Evolutionary conservation across 805 yeast species (phyloP).

Genomic region (Brettanomyces bruxellensis): DNA sequence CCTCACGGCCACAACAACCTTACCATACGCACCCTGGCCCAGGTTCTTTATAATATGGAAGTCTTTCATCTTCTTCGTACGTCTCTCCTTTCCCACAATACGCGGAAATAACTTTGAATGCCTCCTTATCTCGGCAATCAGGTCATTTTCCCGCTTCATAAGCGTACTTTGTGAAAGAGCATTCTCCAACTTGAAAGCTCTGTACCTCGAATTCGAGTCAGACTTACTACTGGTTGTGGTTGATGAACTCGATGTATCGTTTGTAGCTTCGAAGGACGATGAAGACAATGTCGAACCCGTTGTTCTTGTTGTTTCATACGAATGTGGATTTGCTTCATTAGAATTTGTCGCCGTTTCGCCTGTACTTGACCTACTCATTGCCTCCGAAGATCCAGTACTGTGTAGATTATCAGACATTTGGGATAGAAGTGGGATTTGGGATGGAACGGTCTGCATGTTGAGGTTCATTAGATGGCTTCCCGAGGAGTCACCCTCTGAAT

Average conservation of each 20-base stretch:
- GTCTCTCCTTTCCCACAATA: constrained; percentile 55
- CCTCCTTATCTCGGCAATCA: constrained; percentile 27
- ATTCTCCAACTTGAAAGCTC: constrained; percentile 11
- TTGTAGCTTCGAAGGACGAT: neutral
- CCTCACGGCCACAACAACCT: constrained; percentile 73
- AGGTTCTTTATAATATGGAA: constrained; percentile 63
- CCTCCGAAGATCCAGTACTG: constrained; percentile 14
- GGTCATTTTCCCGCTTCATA: constrained; percentile 35
- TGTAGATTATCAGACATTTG: constrained; percentile 27
- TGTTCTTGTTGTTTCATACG: neutral
- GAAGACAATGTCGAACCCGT: neutral
- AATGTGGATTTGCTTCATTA: neutral
- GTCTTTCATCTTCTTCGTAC: constrained; percentile 64
- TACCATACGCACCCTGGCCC: constrained; percentile 98
- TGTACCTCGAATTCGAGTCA: constrained; percentile 2
- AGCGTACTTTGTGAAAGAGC: constrained; percentile 33
- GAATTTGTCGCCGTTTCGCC: neutral
- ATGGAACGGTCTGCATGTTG: constrained; percentile 28
- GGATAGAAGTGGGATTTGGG: constrained; percentile 43
- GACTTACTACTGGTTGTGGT: neutral
- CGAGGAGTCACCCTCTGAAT: neutral
- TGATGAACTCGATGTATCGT: neutral
- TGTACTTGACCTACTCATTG: constrained; percentile 16
- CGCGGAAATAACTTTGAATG: constrained; percentile 41
- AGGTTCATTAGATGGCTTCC: constrained; percentile 1